These are phyloP conservation scores for Grosmannia penicillata DNA, from an alignment of 2,329 filamentous ascomycete genomes.

Conservation along the genomic window DNA sequence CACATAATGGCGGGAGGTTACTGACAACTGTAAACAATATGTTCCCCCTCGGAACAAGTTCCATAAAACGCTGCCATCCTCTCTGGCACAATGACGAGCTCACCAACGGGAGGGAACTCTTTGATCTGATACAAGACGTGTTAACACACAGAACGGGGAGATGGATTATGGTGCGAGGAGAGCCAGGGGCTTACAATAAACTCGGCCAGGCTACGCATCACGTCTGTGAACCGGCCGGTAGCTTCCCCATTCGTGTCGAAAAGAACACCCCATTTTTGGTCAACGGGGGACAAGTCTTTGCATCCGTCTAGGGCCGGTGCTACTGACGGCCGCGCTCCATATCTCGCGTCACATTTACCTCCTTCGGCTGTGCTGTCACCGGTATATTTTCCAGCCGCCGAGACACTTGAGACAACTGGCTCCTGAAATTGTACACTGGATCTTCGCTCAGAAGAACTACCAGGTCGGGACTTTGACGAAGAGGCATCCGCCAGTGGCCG, in stretches of 20 bases:
- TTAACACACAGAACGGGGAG: slow-evolving; percentile 6
- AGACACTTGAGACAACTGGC: neutral
- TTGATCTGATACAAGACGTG: slow-evolving; percentile 46
- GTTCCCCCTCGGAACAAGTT: slow-evolving; percentile 33
- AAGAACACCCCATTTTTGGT: slow-evolving; percentile 49
- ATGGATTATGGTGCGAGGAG: too few relatives aligned
- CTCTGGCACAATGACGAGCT: slow-evolving; percentile 57
- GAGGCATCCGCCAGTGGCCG: neutral
- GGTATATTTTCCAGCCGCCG: neutral
- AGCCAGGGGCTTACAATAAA: slow-evolving; percentile 45
- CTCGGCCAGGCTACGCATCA: slow-evolving; percentile 58
- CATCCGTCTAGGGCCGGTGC: too few relatives aligned
- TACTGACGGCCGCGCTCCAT: too few relatives aligned
- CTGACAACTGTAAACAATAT: too few relatives aligned
- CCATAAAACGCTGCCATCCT: slow-evolving; percentile 68
- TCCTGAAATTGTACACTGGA: slow-evolving; percentile 1
- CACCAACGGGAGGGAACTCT: slow-evolving; percentile 50
- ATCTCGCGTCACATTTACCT: too few relatives aligned
- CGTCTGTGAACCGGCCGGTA: slow-evolving; percentile 52
- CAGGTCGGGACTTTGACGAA: too few relatives aligned
- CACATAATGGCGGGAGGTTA: too few relatives aligned
- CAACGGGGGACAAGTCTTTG: slow-evolving; percentile 5
- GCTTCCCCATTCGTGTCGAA: slow-evolving; percentile 55
- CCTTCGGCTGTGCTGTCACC: neutral
- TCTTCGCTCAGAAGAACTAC: neutral